Evolutionary conservation across 768 basidiomycete species (phyloP).

Genomic region (Collybia sp.): DNA sequence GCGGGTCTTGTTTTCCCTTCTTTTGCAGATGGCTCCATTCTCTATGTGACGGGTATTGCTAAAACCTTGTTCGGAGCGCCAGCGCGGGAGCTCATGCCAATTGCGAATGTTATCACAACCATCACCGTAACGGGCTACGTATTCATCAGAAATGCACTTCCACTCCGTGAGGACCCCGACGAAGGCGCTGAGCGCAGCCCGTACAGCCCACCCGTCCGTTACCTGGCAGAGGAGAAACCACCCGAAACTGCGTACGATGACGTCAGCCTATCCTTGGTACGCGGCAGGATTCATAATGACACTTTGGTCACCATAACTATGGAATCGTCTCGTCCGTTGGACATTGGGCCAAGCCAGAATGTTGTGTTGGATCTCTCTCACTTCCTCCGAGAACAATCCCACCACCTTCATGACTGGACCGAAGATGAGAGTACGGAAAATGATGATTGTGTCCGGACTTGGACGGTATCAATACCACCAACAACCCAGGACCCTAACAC

Average conservation of each 20-base stretch:
- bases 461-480: slow-evolving; percentile 4
- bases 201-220: slow-evolving; percentile 55
- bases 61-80: slow-evolving; percentile 41
- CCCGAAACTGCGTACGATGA: slow-evolving; percentile 21
- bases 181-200: slow-evolving; percentile 29
- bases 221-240: slow-evolving; percentile 43
- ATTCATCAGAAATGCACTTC: slow-evolving; percentile 49
- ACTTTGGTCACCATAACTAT: slow-evolving; percentile 55
- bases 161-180: slow-evolving; percentile 36
- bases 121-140: slow-evolving; percentile 47
- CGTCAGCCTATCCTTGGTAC: slow-evolving; percentile 28
- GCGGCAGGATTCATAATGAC: slow-evolving; percentile 36
- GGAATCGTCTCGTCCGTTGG: slow-evolving; percentile 25
- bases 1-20: slow-evolving; percentile 55
- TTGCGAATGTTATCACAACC: slow-evolving; percentile 44
- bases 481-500: not conserved
- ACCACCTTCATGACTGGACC: slow-evolving; percentile 41
- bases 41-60: slow-evolving; percentile 61
- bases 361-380: slow-evolving; percentile 49
- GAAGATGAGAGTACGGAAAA: slow-evolving; percentile 14
- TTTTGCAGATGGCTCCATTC: slow-evolving; percentile 48
- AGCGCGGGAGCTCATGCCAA: slow-evolving; percentile 51
- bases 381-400: slow-evolving; percentile 40
- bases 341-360: slow-evolving; percentile 44
- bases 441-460: slow-evolving; percentile 7